Evolutionary conservation across 169 alveolate genomes (phyloP).

Genomic region (Cryptosporidium sp.): DNA sequence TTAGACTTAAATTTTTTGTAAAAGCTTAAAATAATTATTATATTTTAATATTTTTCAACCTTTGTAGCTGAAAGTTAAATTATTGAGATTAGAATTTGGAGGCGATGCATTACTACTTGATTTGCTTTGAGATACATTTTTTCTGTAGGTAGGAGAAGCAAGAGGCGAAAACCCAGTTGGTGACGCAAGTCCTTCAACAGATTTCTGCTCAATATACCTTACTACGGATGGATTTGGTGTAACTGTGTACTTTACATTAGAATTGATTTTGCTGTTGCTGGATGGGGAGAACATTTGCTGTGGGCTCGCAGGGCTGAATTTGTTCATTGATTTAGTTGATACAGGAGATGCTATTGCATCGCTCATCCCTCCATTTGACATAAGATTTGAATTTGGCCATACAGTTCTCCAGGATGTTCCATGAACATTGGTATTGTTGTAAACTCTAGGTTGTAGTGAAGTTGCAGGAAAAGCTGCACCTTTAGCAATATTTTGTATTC

Average conservation of each 20-base stretch:
- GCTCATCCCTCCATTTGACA: slow-evolving; percentile 47
- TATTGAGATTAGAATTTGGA: slow-evolving; percentile 9
- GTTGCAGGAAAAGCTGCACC: background rate
- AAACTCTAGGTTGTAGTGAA: background rate
- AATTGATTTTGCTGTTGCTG: background rate
- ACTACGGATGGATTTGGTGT: slow-evolving; percentile 68
- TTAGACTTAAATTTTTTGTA: background rate
- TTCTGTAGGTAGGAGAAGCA: slow-evolving; percentile 71
- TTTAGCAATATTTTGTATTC: slow-evolving; percentile 2
- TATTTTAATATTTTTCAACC: background rate
- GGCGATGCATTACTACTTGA: slow-evolving; percentile 11
- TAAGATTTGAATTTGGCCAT: slow-evolving; percentile 51
- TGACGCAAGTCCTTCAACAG: slow-evolving; percentile 13
- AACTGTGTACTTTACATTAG: slow-evolving; percentile 17
- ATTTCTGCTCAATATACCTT: slow-evolving; percentile 40
- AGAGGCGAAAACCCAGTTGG: slow-evolving; percentile 51
- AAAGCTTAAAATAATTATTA: background rate
- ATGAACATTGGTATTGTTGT: slow-evolving; percentile 37
- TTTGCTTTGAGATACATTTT: slow-evolving; percentile 10
- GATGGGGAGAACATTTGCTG: slow-evolving; percentile 22
- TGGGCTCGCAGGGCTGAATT: background rate
- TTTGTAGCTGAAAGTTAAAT: slow-evolving; percentile 25
- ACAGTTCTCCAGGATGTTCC: slow-evolving; percentile 36
- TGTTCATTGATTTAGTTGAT: background rate
- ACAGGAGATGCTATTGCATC: slow-evolving; percentile 22